phyloP scores from a whole-genome alignment of 768 basidiomycete species.

The Panus rudis region DNA sequence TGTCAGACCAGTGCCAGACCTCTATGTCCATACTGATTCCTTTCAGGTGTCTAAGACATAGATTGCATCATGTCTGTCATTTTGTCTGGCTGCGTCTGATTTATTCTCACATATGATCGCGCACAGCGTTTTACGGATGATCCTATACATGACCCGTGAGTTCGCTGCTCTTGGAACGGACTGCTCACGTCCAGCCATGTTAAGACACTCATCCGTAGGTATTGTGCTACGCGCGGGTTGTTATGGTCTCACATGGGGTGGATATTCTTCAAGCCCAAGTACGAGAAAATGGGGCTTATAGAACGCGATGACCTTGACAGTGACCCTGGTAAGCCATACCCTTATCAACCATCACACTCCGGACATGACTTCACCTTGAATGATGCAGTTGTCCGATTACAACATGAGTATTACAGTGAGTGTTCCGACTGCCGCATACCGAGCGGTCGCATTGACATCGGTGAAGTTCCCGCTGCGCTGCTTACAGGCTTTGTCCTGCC shows the following conservation, averaged over 20 bases:
- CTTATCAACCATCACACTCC: no score
- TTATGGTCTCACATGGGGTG: constrained; percentile 79
- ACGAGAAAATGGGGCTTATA: constrained; percentile 53
- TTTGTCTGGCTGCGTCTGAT: background rate
- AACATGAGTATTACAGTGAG: constrained; percentile 62
- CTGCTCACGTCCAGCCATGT: background rate
- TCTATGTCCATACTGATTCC: background rate
- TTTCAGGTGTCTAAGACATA: constrained; percentile 60
- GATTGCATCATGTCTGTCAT: constrained; percentile 61
- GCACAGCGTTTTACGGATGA: constrained; percentile 63
- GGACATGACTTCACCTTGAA: no score
- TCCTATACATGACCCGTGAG: constrained; percentile 59
- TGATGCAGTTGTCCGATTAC: constrained; percentile 55
- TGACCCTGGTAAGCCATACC: constrained; percentile 56
- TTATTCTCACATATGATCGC: background rate
- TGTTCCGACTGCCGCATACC: background rate
- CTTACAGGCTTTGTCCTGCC: constrained; percentile 56
- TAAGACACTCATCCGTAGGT: constrained; percentile 30
- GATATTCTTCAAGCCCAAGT: constrained; percentile 75
- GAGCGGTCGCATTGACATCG: background rate
- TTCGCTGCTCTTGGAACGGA: constrained; percentile 1
- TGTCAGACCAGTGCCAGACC: background rate
- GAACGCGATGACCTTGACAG: constrained; percentile 61
- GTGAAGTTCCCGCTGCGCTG: constrained; percentile 52
- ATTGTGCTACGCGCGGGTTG: constrained; percentile 67